Conservation (phyloP, 1,284 basidiomycete species). For the Phellopilus nigrolimitatus region DNA sequence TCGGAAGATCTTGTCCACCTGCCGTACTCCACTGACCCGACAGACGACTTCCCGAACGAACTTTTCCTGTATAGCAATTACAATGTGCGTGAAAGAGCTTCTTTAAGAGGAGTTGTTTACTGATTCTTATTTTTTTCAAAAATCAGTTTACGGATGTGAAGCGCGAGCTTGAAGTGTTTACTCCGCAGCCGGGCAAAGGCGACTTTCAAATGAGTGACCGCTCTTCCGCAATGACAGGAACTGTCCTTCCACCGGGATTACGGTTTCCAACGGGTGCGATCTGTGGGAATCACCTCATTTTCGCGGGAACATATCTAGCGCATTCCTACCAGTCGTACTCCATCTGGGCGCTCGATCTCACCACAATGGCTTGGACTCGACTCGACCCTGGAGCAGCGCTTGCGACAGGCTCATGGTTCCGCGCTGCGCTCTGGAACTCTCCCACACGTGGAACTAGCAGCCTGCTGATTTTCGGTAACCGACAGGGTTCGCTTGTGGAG, state of each 20-base stretch:
- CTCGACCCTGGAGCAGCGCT: constrained; percentile 81
- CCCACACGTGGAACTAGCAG: constrained; percentile 48
- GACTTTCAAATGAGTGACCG: constrained; percentile 70
- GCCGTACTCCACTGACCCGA: constrained; percentile 68
- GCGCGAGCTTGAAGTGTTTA: constrained; percentile 85
- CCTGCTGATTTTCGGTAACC: constrained; percentile 87
- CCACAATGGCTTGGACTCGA: constrained; percentile 77
- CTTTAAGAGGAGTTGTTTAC: no score
- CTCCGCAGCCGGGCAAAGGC: constrained; percentile 60
- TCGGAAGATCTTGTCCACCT: constrained; percentile 62
- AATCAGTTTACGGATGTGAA: constrained; percentile 96
- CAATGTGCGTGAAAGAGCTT: constrained; percentile 53
- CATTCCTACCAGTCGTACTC: constrained; percentile 88
- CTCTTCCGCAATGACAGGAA: constrained; percentile 71
- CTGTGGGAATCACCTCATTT: constrained; percentile 81
- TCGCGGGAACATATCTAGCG: constrained; percentile 86
- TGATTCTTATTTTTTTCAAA: no score
- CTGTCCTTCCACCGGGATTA: constrained; percentile 82
- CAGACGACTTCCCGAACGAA: constrained; percentile 71
- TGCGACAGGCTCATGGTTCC: constrained; percentile 83
- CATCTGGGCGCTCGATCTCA: constrained; percentile 83
- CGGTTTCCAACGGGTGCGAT: constrained; percentile 92
- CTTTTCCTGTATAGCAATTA: constrained; percentile 85
- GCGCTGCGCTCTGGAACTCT: constrained; percentile 74
- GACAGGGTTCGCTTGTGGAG: constrained; percentile 79